A percentile compares a stretch with the other conserved stretches of the same genome.
Conservation (phyloP, 495 filamentous ascomycete species). For the Talaromyces proteolyticus region DNA sequence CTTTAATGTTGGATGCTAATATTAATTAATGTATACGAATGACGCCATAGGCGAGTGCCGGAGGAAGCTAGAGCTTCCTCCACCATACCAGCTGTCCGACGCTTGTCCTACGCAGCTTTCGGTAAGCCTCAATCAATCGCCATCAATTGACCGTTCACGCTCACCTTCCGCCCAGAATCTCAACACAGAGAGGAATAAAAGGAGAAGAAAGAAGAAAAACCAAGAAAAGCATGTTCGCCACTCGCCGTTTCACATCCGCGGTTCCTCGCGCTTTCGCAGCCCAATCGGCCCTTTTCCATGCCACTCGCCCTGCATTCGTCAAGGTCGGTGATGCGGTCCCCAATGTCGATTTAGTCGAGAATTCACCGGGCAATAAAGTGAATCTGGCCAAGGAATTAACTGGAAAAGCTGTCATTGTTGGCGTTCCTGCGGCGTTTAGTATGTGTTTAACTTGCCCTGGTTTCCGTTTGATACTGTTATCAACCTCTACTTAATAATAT, state of each 20-base stretch:
- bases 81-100: no score
- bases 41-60: no score
- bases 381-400: constrained; percentile 72
- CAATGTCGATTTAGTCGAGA: constrained; percentile 54
- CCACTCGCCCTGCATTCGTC: constrained; percentile 47
- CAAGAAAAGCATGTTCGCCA: constrained; percentile 45
- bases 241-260: constrained; percentile 31
- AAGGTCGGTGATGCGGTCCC: constrained; percentile 60
- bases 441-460: constrained; percentile 18
- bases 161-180: background rate
- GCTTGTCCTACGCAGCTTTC: no score
- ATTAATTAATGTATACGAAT: no score
- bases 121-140: no score
- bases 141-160: background rate
- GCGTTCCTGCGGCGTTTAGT: constrained; percentile 88
- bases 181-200: background rate
- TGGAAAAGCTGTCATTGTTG: constrained; percentile 74
- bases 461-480: constrained; percentile 3
- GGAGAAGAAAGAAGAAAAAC: no score
- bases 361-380: constrained; percentile 73
- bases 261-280: constrained; percentile 25
- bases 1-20: no score
- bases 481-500: background rate
- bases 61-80: no score
- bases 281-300: constrained; percentile 42